Conservation (phyloP, 306 rosid species). For the Vigna trinervia region DNA sequence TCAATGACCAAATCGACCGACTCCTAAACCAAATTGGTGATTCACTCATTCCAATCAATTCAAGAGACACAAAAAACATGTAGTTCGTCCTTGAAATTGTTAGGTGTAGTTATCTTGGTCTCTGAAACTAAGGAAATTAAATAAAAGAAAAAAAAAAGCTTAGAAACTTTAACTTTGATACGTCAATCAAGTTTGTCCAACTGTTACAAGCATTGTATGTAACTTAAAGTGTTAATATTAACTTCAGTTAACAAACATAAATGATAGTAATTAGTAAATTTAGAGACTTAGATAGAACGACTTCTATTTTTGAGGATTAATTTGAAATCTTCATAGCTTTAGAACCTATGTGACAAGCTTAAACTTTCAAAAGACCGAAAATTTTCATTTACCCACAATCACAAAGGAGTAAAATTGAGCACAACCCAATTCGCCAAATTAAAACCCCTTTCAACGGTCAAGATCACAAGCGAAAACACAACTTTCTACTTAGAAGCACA, state of each 20-base stretch:
- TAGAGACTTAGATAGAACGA: not conserved
- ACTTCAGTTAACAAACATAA: too few species aligned
- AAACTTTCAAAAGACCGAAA: not conserved
- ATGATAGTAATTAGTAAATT: too few species aligned
- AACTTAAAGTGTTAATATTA: too few species aligned
- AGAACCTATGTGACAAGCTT: not conserved
- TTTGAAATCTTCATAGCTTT: not conserved
- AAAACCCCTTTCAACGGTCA: not conserved
- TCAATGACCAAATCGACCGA: not conserved
- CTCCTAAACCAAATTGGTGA: not conserved
- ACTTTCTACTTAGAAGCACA: not conserved
- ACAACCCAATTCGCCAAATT: constrained; percentile 16
- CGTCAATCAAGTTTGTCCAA: not conserved
- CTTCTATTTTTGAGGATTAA: not conserved
- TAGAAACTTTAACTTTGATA: too few species aligned
- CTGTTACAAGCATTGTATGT: too few species aligned
- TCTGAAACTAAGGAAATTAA: not conserved
- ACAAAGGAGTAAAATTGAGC: constrained; percentile 26
- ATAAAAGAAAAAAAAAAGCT: too few species aligned
- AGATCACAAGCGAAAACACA: constrained; percentile 11
- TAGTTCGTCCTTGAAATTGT: not conserved
- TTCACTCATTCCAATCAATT: not conserved
- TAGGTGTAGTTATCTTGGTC: not conserved
- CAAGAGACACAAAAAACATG: not conserved
- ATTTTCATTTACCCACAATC: not conserved